These are phyloP conservation scores for Sindora glabra DNA, from an alignment of 306 rosid genomes.

Conservation along the genomic window DNA sequence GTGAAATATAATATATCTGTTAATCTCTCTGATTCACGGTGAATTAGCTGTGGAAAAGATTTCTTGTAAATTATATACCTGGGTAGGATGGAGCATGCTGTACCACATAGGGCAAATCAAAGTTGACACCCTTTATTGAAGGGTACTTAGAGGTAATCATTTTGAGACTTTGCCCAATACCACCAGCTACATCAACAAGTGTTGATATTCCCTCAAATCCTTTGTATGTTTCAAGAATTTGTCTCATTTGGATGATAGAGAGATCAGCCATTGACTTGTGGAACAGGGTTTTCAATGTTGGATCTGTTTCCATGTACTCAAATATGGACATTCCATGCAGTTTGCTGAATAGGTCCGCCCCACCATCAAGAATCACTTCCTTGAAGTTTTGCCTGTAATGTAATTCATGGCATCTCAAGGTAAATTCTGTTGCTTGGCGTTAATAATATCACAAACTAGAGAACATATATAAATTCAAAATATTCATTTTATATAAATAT, in stretches of 20 bases:
- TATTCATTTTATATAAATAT: no score
- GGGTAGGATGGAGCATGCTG: background rate
- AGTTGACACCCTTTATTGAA: conserved; percentile 7
- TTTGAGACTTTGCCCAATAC: conserved; percentile 5
- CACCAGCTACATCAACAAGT: conserved; percentile 14
- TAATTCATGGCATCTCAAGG: background rate
- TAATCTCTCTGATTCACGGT: no score
- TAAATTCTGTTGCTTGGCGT: no score
- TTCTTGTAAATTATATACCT: no score
- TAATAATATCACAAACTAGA: no score
- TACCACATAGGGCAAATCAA: background rate
- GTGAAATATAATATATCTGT: no score
- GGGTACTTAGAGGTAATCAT: conserved; percentile 3
- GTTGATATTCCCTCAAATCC: background rate
- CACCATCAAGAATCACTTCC: background rate
- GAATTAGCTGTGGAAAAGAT: no score
- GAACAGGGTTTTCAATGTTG: no score
- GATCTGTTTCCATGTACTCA: background rate
- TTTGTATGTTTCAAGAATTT: background rate
- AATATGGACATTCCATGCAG: background rate
- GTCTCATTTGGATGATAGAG: background rate
- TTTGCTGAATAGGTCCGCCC: background rate
- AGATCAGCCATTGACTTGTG: background rate
- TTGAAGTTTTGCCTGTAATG: background rate
- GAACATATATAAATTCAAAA: no score